Evolutionary conservation across 192 early-diverging fungal genomes (phyloP).

Genomic region (Backusella luteola): DNA sequence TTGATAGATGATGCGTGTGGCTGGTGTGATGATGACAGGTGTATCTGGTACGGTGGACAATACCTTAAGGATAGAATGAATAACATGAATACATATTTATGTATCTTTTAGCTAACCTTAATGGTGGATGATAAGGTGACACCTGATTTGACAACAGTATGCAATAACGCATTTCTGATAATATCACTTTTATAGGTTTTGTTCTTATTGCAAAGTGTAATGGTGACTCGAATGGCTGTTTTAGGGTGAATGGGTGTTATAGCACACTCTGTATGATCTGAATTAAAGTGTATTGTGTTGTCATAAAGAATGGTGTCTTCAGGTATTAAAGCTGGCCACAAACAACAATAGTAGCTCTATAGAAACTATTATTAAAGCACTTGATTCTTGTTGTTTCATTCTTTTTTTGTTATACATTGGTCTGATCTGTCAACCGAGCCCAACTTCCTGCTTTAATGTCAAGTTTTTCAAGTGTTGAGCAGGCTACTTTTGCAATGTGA

Average conservation of each 20-base stretch:
- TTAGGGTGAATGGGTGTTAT: not conserved
- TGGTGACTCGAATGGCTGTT: not conserved
- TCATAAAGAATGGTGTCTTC: not conserved
- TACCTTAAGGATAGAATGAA: not conserved
- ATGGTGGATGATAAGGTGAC: not conserved
- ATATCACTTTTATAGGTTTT: not conserved
- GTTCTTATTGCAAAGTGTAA: not conserved
- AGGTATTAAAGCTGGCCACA: slow-evolving; percentile 8
- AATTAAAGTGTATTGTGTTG: not conserved
- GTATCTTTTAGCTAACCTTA: not conserved
- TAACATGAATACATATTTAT: not conserved
- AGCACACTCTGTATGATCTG: not conserved
- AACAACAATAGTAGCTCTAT: slow-evolving; percentile 8
- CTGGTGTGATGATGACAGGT: slow-evolving; percentile 1
- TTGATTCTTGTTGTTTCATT: not conserved
- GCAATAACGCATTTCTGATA: not conserved
- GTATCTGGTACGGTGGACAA: slow-evolving; percentile 6
- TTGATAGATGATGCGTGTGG: slow-evolving; percentile 9
- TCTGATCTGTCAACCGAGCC: slow-evolving; percentile 4
- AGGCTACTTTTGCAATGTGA: slow-evolving; percentile 6
- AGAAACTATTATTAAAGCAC: not conserved
- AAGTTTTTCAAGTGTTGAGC: not conserved
- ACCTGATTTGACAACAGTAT: slow-evolving; percentile 4
- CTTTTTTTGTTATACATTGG: not conserved
- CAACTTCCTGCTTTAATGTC: slow-evolving; percentile 1